Percentiles rank a stretch among this genome's conserved stretches.
phyloP scores from a whole-genome alignment of 1,139 yeast genomes.

The Protomyces arabidopsidicola region DNA sequence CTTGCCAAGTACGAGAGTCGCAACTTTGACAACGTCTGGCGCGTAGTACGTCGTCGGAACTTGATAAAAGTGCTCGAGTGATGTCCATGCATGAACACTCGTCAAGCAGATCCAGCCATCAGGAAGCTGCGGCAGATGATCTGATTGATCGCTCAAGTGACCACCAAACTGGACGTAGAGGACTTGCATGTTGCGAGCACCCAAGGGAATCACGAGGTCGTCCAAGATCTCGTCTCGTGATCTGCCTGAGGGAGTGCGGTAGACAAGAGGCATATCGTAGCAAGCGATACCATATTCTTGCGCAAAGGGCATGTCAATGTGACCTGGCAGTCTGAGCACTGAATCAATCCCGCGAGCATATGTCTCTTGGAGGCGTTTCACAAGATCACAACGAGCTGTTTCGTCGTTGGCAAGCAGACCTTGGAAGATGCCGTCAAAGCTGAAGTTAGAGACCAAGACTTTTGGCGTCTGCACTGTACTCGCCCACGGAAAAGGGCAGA shows the following conservation, averaged over 20 bases:
- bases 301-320: conserved; percentile 18
- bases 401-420: neutral
- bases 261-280: conserved; percentile 8
- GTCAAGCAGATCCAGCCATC: conserved; percentile 8
- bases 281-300: neutral
- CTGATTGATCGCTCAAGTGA: neutral
- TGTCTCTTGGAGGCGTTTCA: neutral
- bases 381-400: neutral
- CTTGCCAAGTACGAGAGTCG: conserved; percentile 15
- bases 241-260: conserved; percentile 1
- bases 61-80: neutral
- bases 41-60: conserved; percentile 4
- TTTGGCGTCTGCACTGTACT: neutral
- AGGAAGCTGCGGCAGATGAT: conserved; percentile 1
- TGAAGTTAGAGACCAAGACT: conserved; percentile 5
- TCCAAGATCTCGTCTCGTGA: neutral
- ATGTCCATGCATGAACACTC: neutral
- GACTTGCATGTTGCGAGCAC: neutral
- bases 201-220: neutral
- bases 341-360: neutral
- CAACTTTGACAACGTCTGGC: conserved; percentile 13
- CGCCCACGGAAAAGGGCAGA: conserved; percentile 1
- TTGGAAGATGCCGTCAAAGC: conserved; percentile 11
- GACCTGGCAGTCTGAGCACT: conserved; percentile 9
- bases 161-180: conserved; percentile 20